phyloP scores from a whole-genome alignment of 1,284 basidiomycete species.

The Mycena citricolor region DNA sequence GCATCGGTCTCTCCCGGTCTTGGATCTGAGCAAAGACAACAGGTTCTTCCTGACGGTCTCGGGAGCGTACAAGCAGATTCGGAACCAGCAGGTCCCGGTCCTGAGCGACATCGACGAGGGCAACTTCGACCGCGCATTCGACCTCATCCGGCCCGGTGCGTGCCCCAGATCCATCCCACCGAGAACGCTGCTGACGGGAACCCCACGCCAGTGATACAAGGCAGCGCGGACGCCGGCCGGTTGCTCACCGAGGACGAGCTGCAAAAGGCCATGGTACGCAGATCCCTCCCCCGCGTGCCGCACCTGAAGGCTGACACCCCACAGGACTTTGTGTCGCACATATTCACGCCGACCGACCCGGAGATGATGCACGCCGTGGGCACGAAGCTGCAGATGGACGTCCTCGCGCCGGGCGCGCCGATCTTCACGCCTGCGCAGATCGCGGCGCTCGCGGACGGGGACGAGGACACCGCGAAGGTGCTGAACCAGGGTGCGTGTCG shows the following conservation, averaged over 20 bases:
- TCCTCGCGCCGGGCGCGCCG: conserved; percentile 13
- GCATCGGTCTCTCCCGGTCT: not conserved
- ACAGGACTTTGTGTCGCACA: conserved; percentile 22
- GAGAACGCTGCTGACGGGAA: conserved; percentile 33
- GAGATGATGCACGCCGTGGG: conserved; percentile 23
- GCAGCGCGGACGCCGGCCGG: conserved; percentile 51
- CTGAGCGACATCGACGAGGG: conserved; percentile 54
- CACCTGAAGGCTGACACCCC: too few relatives aligned
- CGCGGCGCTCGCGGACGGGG: conserved; percentile 10
- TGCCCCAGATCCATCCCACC: not conserved
- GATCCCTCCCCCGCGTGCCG: too few relatives aligned
- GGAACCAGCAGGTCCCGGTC: conserved; percentile 45
- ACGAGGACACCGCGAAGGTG: conserved; percentile 10
- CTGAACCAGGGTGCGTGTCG: conserved; percentile 14
- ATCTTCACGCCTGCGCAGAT: conserved; percentile 19
- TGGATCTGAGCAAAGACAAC: not conserved
- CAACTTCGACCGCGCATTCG: conserved; percentile 61
- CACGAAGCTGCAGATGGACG: conserved; percentile 14
- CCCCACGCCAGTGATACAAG: conserved; percentile 53
- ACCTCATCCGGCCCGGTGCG: conserved; percentile 52
- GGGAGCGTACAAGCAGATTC: conserved; percentile 64
- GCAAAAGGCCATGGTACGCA: conserved; percentile 40
- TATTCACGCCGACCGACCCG: conserved; percentile 28
- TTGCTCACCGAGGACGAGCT: conserved; percentile 52
- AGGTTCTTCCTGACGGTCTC: conserved; percentile 65